Evolutionary conservation across 1,139 yeast genomes (phyloP), one percentile per base, ranked within the genome.

Genomic region (Saccharomyces hybrid): DNA sequence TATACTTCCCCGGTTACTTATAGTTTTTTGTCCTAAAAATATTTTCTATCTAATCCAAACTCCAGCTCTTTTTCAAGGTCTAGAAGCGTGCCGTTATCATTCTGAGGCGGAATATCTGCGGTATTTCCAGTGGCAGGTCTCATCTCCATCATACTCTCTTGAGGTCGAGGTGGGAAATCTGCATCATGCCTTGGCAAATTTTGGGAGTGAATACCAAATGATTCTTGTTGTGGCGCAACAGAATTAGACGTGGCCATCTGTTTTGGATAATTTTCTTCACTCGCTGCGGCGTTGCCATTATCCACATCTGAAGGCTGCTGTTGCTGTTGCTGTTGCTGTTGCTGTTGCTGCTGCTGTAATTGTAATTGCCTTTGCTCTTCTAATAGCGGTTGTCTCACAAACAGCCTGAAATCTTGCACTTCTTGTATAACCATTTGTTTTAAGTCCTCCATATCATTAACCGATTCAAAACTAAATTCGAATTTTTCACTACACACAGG

Each of bases 391-490:
- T 80, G 81, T 65, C 95, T 73, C 9, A 91, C 97, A 72, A 84
- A 83, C 48, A 82, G 88, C 61, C 98, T 79, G 68, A 93, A 91
- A 27, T 79, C 74, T 55, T 78, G 77, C 3, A 93, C 98, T 66
- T 93, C 98, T 48, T 88, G 84, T 34, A 88, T 71, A 47, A 93
- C 88, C 79, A 89, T 81, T 59, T 80, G 77, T 63, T 82, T 82
- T 88, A 93, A 86, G 27, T 80, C 74, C 11, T 81, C 86, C 68
- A 88, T 76, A 61, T 90, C 96, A 58, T 89, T 91, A 44, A 87
- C 86, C 13, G 82, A 85, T 72, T 93, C 99, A 69, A 93, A 93
- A 5, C 88, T 77, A 68, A 93, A 93, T 68, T 93, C 96, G 70
- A 93, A 91, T 64, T 86, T 85, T 3, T 81, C 75, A 52, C 84